Conservation (phyloP, 768 basidiomycete species). For the Hygrophorus pudorinus region DNA sequence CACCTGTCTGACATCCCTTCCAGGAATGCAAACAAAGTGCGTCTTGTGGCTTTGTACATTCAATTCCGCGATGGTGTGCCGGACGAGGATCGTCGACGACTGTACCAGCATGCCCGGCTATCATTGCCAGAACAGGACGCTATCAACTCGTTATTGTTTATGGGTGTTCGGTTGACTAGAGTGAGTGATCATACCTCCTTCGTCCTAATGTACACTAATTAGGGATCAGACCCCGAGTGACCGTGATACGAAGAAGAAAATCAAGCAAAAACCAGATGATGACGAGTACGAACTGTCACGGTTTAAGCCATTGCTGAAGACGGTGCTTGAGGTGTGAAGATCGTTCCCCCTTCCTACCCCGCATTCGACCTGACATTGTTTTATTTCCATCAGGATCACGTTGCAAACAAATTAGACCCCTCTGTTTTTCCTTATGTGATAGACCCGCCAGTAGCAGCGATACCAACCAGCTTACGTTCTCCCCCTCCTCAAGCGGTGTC, state of each 20-base stretch:
- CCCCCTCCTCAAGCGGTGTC: slow-evolving; percentile 57
- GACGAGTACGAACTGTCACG: slow-evolving; percentile 96
- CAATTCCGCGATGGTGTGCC: slow-evolving; percentile 94
- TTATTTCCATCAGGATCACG: slow-evolving; percentile 57
- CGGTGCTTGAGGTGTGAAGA: slow-evolving; percentile 66
- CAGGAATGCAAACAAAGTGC: slow-evolving; percentile 88
- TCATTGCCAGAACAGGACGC: slow-evolving; percentile 87
- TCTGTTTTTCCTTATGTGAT: slow-evolving; percentile 82
- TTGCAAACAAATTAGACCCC: slow-evolving; percentile 66
- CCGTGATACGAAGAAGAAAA: slow-evolving; percentile 67
- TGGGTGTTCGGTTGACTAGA: slow-evolving; percentile 79
- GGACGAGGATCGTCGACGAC: slow-evolving; percentile 89
- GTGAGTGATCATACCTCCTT: slow-evolving; percentile 32
- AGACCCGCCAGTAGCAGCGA: slow-evolving; percentile 53
- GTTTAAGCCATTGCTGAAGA: slow-evolving; percentile 75
- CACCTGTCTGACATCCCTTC: slow-evolving; percentile 1
- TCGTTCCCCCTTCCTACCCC: background rate
- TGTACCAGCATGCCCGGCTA: slow-evolving; percentile 92
- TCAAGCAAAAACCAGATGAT: slow-evolving; percentile 72
- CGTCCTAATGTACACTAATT: background rate
- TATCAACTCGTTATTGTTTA: slow-evolving; percentile 71
- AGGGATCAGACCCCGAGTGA: slow-evolving; percentile 56
- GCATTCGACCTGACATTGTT: slow-evolving; percentile 2
- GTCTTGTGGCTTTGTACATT: slow-evolving; percentile 92
- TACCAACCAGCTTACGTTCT: slow-evolving; percentile 33